Base-by-base conservation (phyloP, 257 asterid species). In the Nicotiana benthamiana region DNA sequence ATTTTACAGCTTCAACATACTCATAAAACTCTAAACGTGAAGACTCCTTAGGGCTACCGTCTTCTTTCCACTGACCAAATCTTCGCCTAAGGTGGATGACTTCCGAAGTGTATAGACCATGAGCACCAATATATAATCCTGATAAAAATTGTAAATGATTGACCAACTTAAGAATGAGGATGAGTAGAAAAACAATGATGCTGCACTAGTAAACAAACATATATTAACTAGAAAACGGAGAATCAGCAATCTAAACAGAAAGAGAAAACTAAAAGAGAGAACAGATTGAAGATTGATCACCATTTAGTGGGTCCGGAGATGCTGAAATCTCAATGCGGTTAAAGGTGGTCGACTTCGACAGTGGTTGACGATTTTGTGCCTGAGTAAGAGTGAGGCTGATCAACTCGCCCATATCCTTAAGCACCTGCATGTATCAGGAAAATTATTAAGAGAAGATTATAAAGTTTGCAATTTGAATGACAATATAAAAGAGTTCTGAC, bases 1-100 rank as follows among this genome's bases (percentile, higher is more conserved):
- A 80, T 85, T 96, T 96, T 52, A 90, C 94, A 83, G 98, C 99
- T 88, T 96, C 99, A 74, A 96, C 98, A 78, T 92, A 96, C 85
- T 96, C 99, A 67, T 92, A 94, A 82, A 94, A 96, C 86, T 94
- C 94, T 70, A 94, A 72, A 83, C 89, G 88, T 54, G 92, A 86
- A 43, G 93, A 88, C 83, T 90, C 92, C 83, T 86, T 90, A 68
- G 84, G 62, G 83, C 62, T 85, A 65, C 87, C 93, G 75, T 92
- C 98, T 76, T 92, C 99, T 84, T 91, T 92, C 99, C 99, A 94
- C 84, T 91, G 98, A 81, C 99, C 99, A 90, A 88, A 91, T 88
- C 88, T 89, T 83, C 92, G 97, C 87, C 88, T 92, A 89, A 96
- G 82, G 79, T 90, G 97, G 83, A 96, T 91, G 59, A 96, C 97